Evolutionary conservation across 768 basidiomycete species (phyloP).

Genomic region (Podaxis sp.): DNA sequence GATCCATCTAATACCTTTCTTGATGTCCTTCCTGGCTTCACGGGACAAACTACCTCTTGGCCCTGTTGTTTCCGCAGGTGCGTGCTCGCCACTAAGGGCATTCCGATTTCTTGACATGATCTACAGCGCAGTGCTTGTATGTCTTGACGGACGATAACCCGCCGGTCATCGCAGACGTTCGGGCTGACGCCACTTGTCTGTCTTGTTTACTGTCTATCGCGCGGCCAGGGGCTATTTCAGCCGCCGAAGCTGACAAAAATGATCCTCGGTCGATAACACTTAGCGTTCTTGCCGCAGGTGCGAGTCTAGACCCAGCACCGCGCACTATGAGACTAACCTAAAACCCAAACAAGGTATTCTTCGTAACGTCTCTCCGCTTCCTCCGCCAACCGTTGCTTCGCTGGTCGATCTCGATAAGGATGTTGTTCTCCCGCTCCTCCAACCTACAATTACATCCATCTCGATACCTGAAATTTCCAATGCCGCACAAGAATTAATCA

Average conservation of each 20-base stretch:
- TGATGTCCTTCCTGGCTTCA: slow-evolving; percentile 85
- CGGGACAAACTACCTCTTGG: slow-evolving; percentile 66
- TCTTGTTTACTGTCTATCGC: slow-evolving; percentile 67
- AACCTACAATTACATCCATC: slow-evolving; percentile 61
- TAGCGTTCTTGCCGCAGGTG: slow-evolving; percentile 73
- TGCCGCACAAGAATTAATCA: slow-evolving; percentile 50
- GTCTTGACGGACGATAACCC: slow-evolving; percentile 90
- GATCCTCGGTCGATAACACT: slow-evolving; percentile 55
- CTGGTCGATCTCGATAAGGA: slow-evolving; percentile 70
- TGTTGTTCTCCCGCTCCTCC: slow-evolving; percentile 68
- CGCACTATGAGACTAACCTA: not conserved
- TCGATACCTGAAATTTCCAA: slow-evolving; percentile 52
- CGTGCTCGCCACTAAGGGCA: slow-evolving; percentile 16
- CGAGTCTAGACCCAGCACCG: not conserved
- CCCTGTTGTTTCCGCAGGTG: slow-evolving; percentile 82
- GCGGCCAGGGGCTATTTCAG: slow-evolving; percentile 32
- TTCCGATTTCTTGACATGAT: not conserved
- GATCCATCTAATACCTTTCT: slow-evolving; percentile 74
- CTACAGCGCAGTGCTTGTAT: slow-evolving; percentile 84
- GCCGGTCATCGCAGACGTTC: slow-evolving; percentile 67
- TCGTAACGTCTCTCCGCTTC: slow-evolving; percentile 74
- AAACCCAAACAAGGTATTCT: slow-evolving; percentile 56
- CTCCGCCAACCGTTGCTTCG: slow-evolving; percentile 63
- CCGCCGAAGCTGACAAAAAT: slow-evolving; percentile 41
- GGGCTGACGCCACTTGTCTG: slow-evolving; percentile 58